phyloP scores from a whole-genome alignment of 2,329 filamentous ascomycete species.

The Cordyceps pruinosa region DNA sequence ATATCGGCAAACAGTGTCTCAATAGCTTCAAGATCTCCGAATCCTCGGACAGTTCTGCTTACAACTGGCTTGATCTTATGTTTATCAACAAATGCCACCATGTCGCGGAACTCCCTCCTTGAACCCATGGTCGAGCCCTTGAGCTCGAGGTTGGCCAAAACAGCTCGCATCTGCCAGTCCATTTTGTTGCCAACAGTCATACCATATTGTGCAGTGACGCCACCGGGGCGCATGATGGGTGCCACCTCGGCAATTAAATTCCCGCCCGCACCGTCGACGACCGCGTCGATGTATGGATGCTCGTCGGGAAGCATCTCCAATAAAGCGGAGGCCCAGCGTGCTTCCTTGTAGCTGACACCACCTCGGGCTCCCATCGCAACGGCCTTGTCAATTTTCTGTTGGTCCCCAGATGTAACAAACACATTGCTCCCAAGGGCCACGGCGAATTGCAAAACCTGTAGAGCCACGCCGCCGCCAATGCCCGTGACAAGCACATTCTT shows the following conservation, averaged over 20 bases:
- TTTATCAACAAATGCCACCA: slow-evolving; percentile 73
- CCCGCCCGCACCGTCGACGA: slow-evolving; percentile 86
- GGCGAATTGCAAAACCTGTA: slow-evolving; percentile 74
- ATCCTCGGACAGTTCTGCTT: slow-evolving; percentile 62
- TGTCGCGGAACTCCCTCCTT: slow-evolving; percentile 79
- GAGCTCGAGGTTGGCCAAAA: slow-evolving; percentile 82
- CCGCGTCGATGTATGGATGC: slow-evolving; percentile 66
- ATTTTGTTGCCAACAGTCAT: slow-evolving; percentile 86
- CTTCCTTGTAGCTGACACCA: slow-evolving; percentile 72
- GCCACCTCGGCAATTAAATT: slow-evolving; percentile 64
- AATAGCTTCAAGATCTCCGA: slow-evolving; percentile 70
- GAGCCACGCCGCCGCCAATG: slow-evolving; percentile 85
- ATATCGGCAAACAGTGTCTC: slow-evolving; percentile 82
- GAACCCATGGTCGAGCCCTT: slow-evolving; percentile 88
- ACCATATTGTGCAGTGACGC: slow-evolving; percentile 79
- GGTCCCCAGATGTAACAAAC: slow-evolving; percentile 69
- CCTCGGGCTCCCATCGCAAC: slow-evolving; percentile 65
- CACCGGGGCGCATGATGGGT: slow-evolving; percentile 70
- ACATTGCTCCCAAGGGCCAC: slow-evolving; percentile 67
- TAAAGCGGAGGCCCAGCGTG: slow-evolving; percentile 75
- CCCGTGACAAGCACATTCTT: slow-evolving; percentile 80
- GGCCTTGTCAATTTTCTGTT: slow-evolving; percentile 69
- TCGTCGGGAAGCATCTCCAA: slow-evolving; percentile 54
- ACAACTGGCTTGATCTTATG: slow-evolving; percentile 72
- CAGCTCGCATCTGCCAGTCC: slow-evolving; percentile 77